Conservation (phyloP, 495 filamentous ascomycete genomes). For the Penicillium argentinense region DNA sequence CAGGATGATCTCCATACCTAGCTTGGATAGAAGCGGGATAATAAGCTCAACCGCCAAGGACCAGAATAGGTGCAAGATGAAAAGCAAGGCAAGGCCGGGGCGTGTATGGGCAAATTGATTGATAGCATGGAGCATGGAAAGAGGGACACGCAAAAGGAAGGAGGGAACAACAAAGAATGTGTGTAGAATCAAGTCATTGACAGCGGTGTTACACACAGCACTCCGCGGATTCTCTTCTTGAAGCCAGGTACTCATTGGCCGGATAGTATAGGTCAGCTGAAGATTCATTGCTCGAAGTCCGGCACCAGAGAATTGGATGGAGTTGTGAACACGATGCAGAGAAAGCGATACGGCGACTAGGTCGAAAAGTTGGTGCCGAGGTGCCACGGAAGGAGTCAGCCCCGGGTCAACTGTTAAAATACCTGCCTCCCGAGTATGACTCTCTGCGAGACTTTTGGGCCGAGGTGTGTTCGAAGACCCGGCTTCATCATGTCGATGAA, state of each 20-base stretch:
- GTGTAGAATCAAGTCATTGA: conserved; percentile 16
- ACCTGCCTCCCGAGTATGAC: too few relatives aligned
- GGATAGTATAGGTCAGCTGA: not conserved
- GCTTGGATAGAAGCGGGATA: not conserved
- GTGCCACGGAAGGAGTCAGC: too few relatives aligned
- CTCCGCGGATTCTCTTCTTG: not conserved
- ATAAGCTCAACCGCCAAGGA: not conserved
- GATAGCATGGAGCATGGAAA: not conserved
- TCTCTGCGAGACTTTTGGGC: too few relatives aligned
- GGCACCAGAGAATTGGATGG: not conserved
- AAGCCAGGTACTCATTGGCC: not conserved
- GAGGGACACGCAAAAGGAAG: conserved; percentile 6
- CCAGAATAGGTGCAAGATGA: conserved; percentile 10
- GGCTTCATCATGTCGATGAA: not conserved
- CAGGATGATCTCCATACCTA: not conserved
- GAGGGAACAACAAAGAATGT: conserved; percentile 15
- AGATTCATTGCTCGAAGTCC: not conserved
- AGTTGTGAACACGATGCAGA: conserved; percentile 10
- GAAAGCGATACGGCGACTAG: conserved; percentile 16
- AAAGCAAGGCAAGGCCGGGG: conserved; percentile 3
- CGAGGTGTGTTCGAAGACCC: too few relatives aligned
- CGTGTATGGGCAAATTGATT: conserved; percentile 8
- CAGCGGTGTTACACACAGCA: not conserved
- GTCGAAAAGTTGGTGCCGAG: not conserved
- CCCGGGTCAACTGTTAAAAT: too few relatives aligned